phyloP scores from a whole-genome alignment of 495 filamentous ascomycete genomes.

The Tuber indicum region DNA sequence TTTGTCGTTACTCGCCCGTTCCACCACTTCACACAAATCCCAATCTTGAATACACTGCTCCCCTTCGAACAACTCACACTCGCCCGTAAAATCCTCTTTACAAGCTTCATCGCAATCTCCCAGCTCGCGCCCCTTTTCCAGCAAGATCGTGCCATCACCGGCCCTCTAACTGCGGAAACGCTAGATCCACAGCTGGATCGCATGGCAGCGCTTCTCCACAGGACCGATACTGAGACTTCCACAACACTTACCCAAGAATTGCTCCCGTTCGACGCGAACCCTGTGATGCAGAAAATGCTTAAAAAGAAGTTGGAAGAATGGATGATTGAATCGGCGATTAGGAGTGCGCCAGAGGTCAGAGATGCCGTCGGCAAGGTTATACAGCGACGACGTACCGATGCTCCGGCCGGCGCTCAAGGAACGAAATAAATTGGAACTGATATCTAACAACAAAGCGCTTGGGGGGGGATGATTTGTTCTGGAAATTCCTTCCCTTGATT shows the following conservation, averaged over 20 bases:
- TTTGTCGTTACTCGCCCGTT: slow-evolving; percentile 63
- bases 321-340: slow-evolving; percentile 66
- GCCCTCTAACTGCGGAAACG: slow-evolving; percentile 32
- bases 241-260: slow-evolving; percentile 69
- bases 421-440: slow-evolving; percentile 43
- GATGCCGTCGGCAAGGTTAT: slow-evolving; percentile 61
- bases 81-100: slow-evolving; percentile 68
- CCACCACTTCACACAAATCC: slow-evolving; percentile 52
- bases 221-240: slow-evolving; percentile 59
- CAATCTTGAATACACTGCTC: slow-evolving; percentile 61
- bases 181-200: slow-evolving; percentile 51
- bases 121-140: slow-evolving; percentile 64
- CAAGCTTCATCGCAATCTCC: slow-evolving; percentile 84
- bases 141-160: slow-evolving; percentile 34
- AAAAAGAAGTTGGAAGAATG: slow-evolving; percentile 66
- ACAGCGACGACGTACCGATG: slow-evolving; percentile 53
- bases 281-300: slow-evolving; percentile 53
- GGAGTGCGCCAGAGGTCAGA: slow-evolving; percentile 66
- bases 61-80: slow-evolving; percentile 79
- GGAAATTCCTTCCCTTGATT: background rate
- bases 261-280: slow-evolving; percentile 72
- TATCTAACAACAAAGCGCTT: background rate
- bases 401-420: slow-evolving; percentile 52
- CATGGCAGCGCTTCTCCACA: slow-evolving; percentile 51
- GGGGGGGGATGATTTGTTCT: background rate